Conservation (phyloP, 2,329 filamentous ascomycete genomes). For the Intubia oerlemansii region DNA sequence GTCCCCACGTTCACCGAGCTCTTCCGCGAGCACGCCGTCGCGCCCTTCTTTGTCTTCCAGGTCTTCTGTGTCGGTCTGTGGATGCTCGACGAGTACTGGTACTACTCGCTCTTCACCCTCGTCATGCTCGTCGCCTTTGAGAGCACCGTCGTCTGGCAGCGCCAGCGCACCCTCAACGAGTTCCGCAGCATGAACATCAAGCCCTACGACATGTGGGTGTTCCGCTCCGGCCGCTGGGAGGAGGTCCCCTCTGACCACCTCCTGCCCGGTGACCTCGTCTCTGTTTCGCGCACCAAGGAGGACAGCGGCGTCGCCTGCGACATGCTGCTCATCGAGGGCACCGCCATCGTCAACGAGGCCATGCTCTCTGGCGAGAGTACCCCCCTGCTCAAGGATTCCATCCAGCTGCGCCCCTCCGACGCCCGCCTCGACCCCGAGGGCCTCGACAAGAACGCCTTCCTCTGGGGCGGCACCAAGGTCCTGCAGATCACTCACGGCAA, state of each 20-base stretch:
- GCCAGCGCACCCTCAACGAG: conserved; percentile 84
- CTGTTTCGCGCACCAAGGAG: conserved; percentile 83
- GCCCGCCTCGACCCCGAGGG: conserved; percentile 69
- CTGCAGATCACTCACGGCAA: conserved; percentile 84
- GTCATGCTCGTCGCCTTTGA: conserved; percentile 98
- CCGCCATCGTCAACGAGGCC: conserved; percentile 94
- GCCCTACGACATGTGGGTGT: conserved; percentile 87
- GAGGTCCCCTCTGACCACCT: conserved; percentile 81
- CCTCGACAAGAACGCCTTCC: conserved; percentile 87
- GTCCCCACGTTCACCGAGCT: conserved; percentile 89
- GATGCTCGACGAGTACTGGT: conserved; percentile 99
- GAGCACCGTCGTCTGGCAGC: conserved; percentile 97
- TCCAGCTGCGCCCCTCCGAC: conserved; percentile 72
- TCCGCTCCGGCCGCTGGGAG: conserved; percentile 68
- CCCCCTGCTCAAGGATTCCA: conserved; percentile 84
- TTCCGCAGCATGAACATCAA: conserved; percentile 99
- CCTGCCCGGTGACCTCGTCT: conserved; percentile 81
- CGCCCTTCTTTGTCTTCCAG: conserved; percentile 98
- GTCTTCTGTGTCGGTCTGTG: conserved; percentile 95
- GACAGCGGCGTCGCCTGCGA: conserved; percentile 94
- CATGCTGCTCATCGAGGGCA: conserved; percentile 86
- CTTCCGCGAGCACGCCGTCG: conserved; percentile 95
- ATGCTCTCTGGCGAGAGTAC: conserved; percentile 99
- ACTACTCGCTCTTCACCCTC: conserved; percentile 96
- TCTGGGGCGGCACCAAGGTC: conserved; percentile 95